A percentile compares a stretch with the other conserved stretches of the same genome.
These are phyloP conservation scores for Saccharomycopsis vini DNA, from an alignment of 805 yeast species.

Conservation along the genomic window DNA sequence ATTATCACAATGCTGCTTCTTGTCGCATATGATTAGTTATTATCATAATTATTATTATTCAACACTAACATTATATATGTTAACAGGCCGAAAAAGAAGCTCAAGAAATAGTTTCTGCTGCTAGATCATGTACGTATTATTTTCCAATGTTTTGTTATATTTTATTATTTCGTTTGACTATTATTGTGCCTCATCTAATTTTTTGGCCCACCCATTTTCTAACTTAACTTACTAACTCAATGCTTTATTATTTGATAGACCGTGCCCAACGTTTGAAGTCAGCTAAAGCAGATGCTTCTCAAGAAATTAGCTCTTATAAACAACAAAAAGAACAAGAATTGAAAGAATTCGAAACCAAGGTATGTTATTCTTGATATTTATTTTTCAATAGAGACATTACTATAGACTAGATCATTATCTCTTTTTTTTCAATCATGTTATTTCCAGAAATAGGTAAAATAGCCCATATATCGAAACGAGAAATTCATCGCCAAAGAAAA, in stretches of 20 bases:
- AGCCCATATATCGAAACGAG: slow-evolving; percentile 1
- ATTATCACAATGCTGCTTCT: too few relatives aligned
- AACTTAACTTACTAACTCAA: neutral
- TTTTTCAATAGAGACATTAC: too few relatives aligned
- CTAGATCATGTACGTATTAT: slow-evolving; percentile 65
- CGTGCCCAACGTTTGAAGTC: slow-evolving; percentile 85
- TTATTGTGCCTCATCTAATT: too few relatives aligned
- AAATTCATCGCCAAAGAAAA: slow-evolving; percentile 6
- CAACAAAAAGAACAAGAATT: slow-evolving; percentile 75
- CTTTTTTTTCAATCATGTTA: neutral
- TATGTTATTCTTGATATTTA: slow-evolving; percentile 20
- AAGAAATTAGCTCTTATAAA: slow-evolving; percentile 83
- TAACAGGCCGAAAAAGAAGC: slow-evolving; percentile 87
- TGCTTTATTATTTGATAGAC: slow-evolving; percentile 29
- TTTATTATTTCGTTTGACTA: too few relatives aligned
- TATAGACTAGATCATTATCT: too few relatives aligned
- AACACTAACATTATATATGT: too few relatives aligned
- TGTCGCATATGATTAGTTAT: too few relatives aligned
- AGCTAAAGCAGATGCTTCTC: slow-evolving; percentile 87
- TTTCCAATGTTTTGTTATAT: too few relatives aligned
- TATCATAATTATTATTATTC: too few relatives aligned
- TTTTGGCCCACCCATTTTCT: too few relatives aligned
- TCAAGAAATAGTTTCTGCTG: slow-evolving; percentile 89
- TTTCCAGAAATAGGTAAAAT: too few relatives aligned
- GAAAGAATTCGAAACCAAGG: slow-evolving; percentile 55